Base-by-base conservation (phyloP, 768 basidiomycete genomes). In the Lyophyllum decastes region DNA sequence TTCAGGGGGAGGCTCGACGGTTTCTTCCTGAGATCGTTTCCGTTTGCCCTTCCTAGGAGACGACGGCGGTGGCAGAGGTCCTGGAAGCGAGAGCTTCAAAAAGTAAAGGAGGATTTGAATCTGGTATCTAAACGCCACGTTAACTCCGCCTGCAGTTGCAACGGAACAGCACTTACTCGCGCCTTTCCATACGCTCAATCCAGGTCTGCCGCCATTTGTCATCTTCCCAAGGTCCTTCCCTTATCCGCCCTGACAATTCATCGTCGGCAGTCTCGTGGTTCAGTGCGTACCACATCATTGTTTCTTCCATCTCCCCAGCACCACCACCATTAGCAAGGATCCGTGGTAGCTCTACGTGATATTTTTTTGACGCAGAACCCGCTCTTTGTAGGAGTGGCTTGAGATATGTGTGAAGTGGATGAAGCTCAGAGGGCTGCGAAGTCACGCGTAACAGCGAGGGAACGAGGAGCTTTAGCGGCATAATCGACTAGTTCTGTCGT, bases 241-340 rank as follows among this genome's bases (percentile, higher is more conserved):
- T 60, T 49, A 64, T 56, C 64, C 44, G 54, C 58, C 21, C 66
- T 67, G 40, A 69, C 63, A 48, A 74, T 9, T 75, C 67, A 25
- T 66, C 66, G 40, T 73, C 69, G 26, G 68, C 72, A 64, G 82
- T 85, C 68, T 90, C 90, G 66, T 88, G 80, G 56, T 78, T 78
- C 40, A 89, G 72, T 0, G 83, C 80, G 57, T 82, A 91, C 89
- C 89, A 92, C 85, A 91, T 88, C 78, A 89, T 85, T 0, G 76
- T 78, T 57, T 90, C 90, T 59, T 91, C 89, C 33, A 80, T 73
- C 60, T 85, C 85, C 2, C 82, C 88, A 2, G 78, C 82, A 1
- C 84, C 87, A 10, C 83, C 85, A 0, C 80, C 83, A 45, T 85
- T 78, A 0, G 71, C 69, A 2, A 92, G 77, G 8, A 90, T 81